Evolutionary conservation across 306 rosid genomes (phyloP).

Genomic region (Geum urbanum): DNA sequence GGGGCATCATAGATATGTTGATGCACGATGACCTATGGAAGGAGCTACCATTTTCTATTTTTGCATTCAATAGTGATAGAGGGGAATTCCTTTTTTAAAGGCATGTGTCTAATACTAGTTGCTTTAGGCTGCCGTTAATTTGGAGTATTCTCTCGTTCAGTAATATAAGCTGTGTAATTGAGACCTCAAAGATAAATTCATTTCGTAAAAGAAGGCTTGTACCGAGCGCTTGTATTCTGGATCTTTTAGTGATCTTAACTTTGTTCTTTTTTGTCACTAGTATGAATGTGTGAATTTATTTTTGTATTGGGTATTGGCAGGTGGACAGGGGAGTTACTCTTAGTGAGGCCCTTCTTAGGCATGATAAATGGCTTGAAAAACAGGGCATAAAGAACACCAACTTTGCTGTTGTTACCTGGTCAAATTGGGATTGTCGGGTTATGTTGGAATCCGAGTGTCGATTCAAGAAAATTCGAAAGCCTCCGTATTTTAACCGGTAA

Average conservation of each 20-base stretch:
- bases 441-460: constrained; percentile 96
- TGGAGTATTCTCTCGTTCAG: background rate
- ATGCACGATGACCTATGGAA: background rate
- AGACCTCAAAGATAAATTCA: too few relatives aligned
- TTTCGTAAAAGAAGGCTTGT: background rate
- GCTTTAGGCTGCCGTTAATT: background rate
- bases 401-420: constrained; percentile 96
- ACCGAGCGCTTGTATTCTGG: too few relatives aligned
- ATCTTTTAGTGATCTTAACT: background rate
- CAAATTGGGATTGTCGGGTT: constrained; percentile 90
- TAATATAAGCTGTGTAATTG: background rate
- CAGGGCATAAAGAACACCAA: constrained; percentile 79
- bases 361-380: constrained; percentile 95
- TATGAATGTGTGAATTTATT: constrained; percentile 18
- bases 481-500: constrained; percentile 89
- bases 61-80: background rate
- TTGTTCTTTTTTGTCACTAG: background rate
- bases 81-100: background rate
- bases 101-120: background rate
- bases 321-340: constrained; percentile 89
- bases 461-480: constrained; percentile 84
- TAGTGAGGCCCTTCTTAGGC: constrained; percentile 86
- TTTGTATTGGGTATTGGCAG: constrained; percentile 39
- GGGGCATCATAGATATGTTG: background rate
- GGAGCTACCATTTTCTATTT: background rate